Evolutionary conservation across 2,329 filamentous ascomycete species (phyloP), one percentile per base, ranked within the genome.

Genomic region (Gyromitra esculenta): DNA sequence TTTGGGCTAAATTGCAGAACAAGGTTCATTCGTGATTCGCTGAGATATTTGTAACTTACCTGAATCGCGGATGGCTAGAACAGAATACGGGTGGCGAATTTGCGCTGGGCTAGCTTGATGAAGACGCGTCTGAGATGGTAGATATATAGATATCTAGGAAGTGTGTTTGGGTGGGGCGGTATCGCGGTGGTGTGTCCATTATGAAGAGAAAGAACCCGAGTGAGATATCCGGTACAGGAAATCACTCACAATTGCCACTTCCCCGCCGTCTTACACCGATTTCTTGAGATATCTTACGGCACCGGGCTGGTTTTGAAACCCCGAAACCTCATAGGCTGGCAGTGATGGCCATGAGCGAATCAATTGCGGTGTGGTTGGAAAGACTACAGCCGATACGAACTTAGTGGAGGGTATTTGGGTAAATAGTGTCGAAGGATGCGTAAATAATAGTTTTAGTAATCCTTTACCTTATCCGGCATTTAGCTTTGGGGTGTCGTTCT

Each of bases 1-100:
- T 59, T 59, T 68, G 65, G 65, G 52, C 18, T 68, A 68, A 39
- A 68, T 68, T 48, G 21, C 25, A 52, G 62, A 21, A 59, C 39
- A 57, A 35, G 39, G 52, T 59, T 31, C 25, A 7, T 62, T 5
- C 18, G 18, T 50, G 21, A 56, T 52, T 48, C 45, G 59, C 37
- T 43, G 21, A 35, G 48, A 52, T 52, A 52, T 52, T 52, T 52
- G 48, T 6, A 52, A 52, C 48, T 52, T 21, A 7, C 48, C 18
- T 8, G 48, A 21, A 21, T 18, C 48, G 8, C 18, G 18, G 15
- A n/a, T 52, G 18, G 5, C 48, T 1, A 21, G 48, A 9, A 15
- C 41, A 45, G 0, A 45, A 9, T 52, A 21, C 15, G 43, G 15
- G 43, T 45, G 15, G 15, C 5, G 43, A 45, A 45, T 45, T 13